Evolutionary conservation across 345 rosid genomes (phyloP).

Genomic region (Cardamine resedifolia): DNA sequence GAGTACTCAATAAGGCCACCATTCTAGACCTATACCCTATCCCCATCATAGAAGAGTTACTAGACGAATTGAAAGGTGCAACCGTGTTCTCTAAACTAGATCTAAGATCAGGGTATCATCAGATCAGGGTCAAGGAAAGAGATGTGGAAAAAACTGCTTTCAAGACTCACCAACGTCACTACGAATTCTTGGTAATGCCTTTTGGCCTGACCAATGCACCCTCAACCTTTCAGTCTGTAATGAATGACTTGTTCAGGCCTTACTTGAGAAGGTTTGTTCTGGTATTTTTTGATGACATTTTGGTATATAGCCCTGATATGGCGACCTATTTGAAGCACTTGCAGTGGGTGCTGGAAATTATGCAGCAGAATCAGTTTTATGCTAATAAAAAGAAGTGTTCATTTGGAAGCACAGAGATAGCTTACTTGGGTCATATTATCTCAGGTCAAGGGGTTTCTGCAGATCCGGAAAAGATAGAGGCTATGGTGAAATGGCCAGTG

Average conservation of each 20-base stretch:
- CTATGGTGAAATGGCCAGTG: not conserved
- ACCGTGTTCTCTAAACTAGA: not conserved
- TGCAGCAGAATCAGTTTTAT: not conserved
- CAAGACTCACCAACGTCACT: fast-evolving
- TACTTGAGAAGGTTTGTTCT: not conserved
- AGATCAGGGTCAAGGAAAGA: fast-evolving
- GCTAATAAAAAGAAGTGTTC: not conserved
- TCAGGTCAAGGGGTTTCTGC: not conserved
- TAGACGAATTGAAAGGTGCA: not conserved
- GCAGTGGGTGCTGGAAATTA: fast-evolving
- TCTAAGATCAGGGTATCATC: not conserved
- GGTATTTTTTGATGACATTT: not conserved
- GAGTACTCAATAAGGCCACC: not conserved
- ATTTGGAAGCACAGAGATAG: fast-evolving
- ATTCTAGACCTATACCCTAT: fast-evolving
- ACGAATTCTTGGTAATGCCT: too few relatives aligned
- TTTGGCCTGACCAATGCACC: not conserved
- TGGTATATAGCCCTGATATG: fast-evolving
- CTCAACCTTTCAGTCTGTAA: not conserved
- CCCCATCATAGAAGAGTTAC: not conserved
- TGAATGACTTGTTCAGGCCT: fast-evolving
- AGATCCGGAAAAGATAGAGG: not conserved
- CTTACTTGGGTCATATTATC: not conserved
- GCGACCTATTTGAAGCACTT: fast-evolving
- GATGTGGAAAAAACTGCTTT: not conserved